Conservation (phyloP, 768 basidiomycete genomes). For the Jaapia argillacea region DNA sequence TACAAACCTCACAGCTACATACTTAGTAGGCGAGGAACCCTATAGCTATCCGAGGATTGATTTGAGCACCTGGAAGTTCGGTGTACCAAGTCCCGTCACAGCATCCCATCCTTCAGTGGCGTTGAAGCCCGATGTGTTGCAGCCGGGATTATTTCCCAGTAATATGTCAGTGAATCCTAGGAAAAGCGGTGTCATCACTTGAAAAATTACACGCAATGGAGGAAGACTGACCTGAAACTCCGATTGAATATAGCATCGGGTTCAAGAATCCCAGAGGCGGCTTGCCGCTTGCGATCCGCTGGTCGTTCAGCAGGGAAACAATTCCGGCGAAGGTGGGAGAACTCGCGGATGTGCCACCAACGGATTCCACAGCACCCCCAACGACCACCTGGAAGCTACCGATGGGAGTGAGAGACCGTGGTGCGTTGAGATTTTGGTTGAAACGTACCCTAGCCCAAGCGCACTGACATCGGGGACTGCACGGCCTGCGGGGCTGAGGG, state of each 20-base stretch:
- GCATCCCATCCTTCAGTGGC: slow-evolving; percentile 9
- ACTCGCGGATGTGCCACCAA: slow-evolving; percentile 14
- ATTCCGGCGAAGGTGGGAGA: slow-evolving; percentile 17
- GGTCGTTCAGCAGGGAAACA: slow-evolving; percentile 19
- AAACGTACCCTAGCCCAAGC: slow-evolving; percentile 7
- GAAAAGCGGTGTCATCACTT: background rate
- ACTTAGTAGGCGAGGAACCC: too few species aligned
- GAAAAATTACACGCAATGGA: background rate
- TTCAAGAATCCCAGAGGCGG: slow-evolving; percentile 19
- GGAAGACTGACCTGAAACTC: background rate
- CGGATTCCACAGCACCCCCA: slow-evolving; percentile 2
- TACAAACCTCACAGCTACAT: too few species aligned
- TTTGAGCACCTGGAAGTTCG: slow-evolving; percentile 8
- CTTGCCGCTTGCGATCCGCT: slow-evolving; percentile 14
- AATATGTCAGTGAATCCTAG: slow-evolving; percentile 4
- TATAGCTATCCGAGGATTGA: slow-evolving; percentile 1
- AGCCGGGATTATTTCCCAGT: slow-evolving; percentile 8
- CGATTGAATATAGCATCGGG: slow-evolving; percentile 14
- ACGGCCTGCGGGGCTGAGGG: slow-evolving; percentile 8
- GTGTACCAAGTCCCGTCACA: slow-evolving; percentile 11
- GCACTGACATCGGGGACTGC: slow-evolving; percentile 11
- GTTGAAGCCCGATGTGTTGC: slow-evolving; percentile 9
- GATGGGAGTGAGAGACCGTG: background rate
- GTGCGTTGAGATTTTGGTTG: background rate
- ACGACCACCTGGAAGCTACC: slow-evolving; percentile 9